A percentile compares a stretch with the other conserved stretches of the same genome.
phyloP scores from a whole-genome alignment of 1,284 basidiomycete genomes.

The Trametes versicolor region DNA sequence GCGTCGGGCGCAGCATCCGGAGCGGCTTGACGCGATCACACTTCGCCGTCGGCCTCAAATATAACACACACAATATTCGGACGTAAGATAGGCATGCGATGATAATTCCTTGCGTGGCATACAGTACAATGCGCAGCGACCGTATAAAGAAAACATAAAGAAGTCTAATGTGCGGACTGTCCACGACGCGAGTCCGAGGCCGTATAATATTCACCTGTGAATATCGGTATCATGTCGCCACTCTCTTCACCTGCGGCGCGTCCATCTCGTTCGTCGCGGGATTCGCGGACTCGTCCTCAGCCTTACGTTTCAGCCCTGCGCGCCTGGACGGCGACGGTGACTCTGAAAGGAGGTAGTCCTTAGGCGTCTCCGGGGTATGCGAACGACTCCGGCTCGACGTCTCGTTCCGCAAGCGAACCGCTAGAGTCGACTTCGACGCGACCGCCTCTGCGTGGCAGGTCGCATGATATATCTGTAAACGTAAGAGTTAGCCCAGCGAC shows the following conservation, averaged over 20 bases:
- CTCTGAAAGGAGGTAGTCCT: conserved; percentile 38
- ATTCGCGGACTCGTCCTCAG: conserved; percentile 56
- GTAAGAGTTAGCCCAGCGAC: conserved; percentile 13
- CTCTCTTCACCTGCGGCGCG: conserved; percentile 43
- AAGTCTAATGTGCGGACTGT: conserved; percentile 12
- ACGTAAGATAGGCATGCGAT: conserved; percentile 12
- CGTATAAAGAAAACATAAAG: conserved; percentile 30
- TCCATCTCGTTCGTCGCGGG: conserved; percentile 24
- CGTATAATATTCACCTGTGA: not conserved
- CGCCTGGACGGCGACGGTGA: conserved; percentile 62
- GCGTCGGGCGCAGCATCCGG: not conserved
- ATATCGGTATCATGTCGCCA: conserved; percentile 32
- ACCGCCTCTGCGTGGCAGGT: conserved; percentile 89
- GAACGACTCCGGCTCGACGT: conserved; percentile 70
- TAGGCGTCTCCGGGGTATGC: conserved; percentile 74
- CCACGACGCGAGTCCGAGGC: conserved; percentile 19
- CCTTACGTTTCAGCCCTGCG: conserved; percentile 76
- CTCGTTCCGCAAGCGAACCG: conserved; percentile 71
- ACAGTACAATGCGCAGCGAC: conserved; percentile 29
- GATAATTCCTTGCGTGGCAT: conserved; percentile 24
- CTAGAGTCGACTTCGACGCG: conserved; percentile 67
- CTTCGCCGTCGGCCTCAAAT: not conserved
- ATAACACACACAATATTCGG: not conserved
- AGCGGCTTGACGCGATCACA: not conserved
- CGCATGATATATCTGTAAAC: conserved; percentile 83